These are phyloP conservation scores for Akanthomyces muscarius DNA, from an alignment of 2,329 filamentous ascomycete species.

Conservation along the genomic window DNA sequence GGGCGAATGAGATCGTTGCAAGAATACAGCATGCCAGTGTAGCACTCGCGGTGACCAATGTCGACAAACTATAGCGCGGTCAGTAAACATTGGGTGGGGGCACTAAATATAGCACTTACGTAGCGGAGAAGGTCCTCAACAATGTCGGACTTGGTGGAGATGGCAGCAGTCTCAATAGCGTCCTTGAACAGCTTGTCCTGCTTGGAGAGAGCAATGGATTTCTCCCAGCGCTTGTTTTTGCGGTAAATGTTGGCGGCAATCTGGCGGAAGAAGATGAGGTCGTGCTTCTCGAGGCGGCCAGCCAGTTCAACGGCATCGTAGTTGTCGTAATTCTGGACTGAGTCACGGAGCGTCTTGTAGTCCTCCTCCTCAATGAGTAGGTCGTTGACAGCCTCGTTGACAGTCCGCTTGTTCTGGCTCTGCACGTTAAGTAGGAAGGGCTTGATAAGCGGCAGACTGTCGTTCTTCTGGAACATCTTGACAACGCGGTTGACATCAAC, in stretches of 20 bases:
- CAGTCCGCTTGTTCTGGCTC: constrained; percentile 93
- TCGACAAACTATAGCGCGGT: constrained; percentile 76
- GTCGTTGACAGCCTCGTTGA: constrained; percentile 98
- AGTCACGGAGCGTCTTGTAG: constrained; percentile 97
- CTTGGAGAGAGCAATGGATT: constrained; percentile 95
- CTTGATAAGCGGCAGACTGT: constrained; percentile 97
- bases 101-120: constrained; percentile 57
- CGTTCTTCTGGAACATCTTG: constrained; percentile 96
- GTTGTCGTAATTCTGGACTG: constrained; percentile 98
- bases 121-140: constrained; percentile 96
- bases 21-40: constrained; percentile 98
- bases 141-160: constrained; percentile 84
- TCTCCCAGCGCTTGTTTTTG: constrained; percentile 99
- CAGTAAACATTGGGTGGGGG: constrained; percentile 26
- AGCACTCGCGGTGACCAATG: constrained; percentile 98
- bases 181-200: constrained; percentile 99
- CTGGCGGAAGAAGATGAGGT: constrained; percentile 98
- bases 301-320: constrained; percentile 94
- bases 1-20: constrained; percentile 97
- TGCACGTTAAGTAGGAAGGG: constrained; percentile 97
- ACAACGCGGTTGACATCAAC: constrained; percentile 99
- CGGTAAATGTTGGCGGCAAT: constrained; percentile 98
- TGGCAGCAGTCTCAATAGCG: constrained; percentile 93
- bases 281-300: constrained; percentile 90
- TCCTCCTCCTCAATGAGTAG: constrained; percentile 97